Conservation (phyloP, 805 yeast species). For the Sugiyamaella qingdaonensis region DNA sequence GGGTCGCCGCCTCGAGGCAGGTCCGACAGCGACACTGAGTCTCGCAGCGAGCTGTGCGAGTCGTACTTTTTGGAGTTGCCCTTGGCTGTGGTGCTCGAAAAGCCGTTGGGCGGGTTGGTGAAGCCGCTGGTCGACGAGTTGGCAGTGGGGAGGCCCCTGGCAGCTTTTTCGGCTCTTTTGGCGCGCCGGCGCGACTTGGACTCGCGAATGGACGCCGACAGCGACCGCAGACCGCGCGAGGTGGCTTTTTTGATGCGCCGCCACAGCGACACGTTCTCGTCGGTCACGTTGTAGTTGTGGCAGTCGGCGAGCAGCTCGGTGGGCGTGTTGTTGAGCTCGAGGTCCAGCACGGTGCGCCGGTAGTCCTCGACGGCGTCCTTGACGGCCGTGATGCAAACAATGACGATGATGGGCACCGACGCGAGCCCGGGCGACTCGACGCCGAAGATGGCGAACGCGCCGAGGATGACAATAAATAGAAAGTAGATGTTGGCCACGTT, state of each 20-base stretch:
- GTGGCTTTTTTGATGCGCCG: conserved; percentile 62
- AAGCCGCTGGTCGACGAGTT: conserved; percentile 3
- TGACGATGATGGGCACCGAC: conserved; percentile 78
- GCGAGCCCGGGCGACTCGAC: conserved; percentile 69
- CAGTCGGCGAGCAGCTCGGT: conserved; percentile 58
- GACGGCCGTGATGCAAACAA: conserved; percentile 67
- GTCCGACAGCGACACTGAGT: conserved; percentile 12
- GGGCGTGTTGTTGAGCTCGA: conserved; percentile 65
- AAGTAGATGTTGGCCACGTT: conserved; percentile 92
- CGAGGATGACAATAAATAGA: conserved; percentile 72
- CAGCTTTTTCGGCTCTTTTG: conserved; percentile 8
- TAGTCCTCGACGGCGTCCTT: conserved; percentile 81
- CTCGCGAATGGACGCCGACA: conserved; percentile 10
- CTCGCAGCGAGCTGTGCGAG: conserved; percentile 22
- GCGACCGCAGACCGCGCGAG: conserved; percentile 29
- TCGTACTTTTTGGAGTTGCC: conserved; percentile 18
- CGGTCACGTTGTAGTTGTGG: conserved; percentile 55
- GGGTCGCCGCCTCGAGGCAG: conserved; percentile 11
- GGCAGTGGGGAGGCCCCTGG: not conserved
- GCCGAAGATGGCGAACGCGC: conserved; percentile 72
- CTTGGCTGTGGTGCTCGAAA: too few relatives aligned
- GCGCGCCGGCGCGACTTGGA: conserved; percentile 4
- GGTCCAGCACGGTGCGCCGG: conserved; percentile 59
- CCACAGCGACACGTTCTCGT: conserved; percentile 59
- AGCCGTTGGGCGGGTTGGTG: too few relatives aligned